Percentiles rank a stretch among this genome's conserved stretches.
These are phyloP conservation scores for Globisporangium alternatum DNA, from an alignment of 352 stramenopile species.

Conservation along the genomic window DNA sequence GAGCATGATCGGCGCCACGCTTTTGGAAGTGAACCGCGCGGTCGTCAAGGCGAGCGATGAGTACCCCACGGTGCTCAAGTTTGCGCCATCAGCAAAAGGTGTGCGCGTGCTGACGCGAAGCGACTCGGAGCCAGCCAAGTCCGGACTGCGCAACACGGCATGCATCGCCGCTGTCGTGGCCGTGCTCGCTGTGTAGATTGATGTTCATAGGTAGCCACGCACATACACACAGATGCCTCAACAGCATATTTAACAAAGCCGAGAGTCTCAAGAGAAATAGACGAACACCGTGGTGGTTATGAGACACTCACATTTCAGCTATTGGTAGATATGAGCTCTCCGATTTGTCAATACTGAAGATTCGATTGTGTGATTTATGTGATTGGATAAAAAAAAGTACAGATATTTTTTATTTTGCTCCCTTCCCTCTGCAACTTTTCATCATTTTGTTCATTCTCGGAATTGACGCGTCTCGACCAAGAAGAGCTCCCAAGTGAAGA, in stretches of 20 bases:
- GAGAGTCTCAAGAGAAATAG: conserved; percentile 1
- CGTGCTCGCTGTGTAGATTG: conserved; percentile 26
- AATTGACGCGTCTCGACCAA: conserved; percentile 1
- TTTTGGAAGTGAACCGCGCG: conserved; percentile 27
- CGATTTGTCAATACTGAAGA: neutral
- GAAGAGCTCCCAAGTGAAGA: neutral
- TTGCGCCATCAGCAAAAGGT: conserved; percentile 20
- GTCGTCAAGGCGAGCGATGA: conserved; percentile 26
- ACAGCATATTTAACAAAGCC: conserved; percentile 22
- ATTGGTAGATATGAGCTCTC: conserved; percentile 5
- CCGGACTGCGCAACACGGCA: conserved; percentile 31
- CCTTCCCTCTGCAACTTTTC: neutral
- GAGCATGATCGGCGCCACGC: conserved; percentile 34
- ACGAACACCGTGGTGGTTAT: neutral
- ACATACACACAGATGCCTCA: conserved; percentile 6
- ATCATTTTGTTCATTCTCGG: conserved; percentile 7
- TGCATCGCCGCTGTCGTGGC: conserved; percentile 45
- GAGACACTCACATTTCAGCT: neutral
- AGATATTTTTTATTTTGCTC: neutral
- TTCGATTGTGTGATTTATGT: neutral
- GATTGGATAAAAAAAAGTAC: conserved; percentile 12
- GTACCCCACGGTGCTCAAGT: conserved; percentile 25
- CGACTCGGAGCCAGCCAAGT: conserved; percentile 14
- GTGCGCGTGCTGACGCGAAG: conserved; percentile 7
- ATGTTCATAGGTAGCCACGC: neutral